phyloP scores from a whole-genome alignment of 345 rosid species.

The Euclidium syriacum region DNA sequence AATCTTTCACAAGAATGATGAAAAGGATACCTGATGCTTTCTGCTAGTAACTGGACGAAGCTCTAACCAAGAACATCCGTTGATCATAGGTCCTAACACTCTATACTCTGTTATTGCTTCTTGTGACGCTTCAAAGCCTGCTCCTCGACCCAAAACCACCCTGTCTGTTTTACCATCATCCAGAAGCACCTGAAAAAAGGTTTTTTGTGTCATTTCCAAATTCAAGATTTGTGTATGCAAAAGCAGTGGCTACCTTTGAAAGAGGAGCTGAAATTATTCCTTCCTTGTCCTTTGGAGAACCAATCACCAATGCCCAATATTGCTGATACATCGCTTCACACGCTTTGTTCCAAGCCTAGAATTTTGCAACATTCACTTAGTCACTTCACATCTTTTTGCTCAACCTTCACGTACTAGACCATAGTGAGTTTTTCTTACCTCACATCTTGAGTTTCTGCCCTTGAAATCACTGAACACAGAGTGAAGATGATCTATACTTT shows the following conservation, averaged over 20 bases:
- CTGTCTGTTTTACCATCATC: conserved; percentile 92
- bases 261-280: conserved; percentile 76
- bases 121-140: conserved; percentile 70
- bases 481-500: conserved; percentile 62
- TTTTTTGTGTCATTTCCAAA: not conserved
- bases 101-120: conserved; percentile 83
- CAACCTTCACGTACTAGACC: not conserved
- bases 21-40: conserved; percentile 72
- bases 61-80: conserved; percentile 94
- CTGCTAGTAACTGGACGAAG: conserved; percentile 69
- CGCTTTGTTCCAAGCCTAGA: conserved; percentile 78
- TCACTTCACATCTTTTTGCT: not conserved
- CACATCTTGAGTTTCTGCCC: conserved; percentile 42
- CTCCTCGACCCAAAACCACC: conserved; percentile 59
- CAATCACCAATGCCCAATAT: conserved; percentile 90
- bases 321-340: conserved; percentile 66
- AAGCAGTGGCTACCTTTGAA: conserved; percentile 53
- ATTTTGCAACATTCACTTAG: not conserved
- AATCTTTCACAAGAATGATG: not conserved
- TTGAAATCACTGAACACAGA: conserved; percentile 57
- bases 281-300: conserved; percentile 74
- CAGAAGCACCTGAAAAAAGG: conserved; percentile 53
- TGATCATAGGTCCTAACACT: conserved; percentile 76
- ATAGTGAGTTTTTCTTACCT: conserved; percentile 39
- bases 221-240: not conserved